These are phyloP conservation scores for Backusella australiensis DNA, from an alignment of 192 early-diverging fungal genomes.

Conservation along the genomic window DNA sequence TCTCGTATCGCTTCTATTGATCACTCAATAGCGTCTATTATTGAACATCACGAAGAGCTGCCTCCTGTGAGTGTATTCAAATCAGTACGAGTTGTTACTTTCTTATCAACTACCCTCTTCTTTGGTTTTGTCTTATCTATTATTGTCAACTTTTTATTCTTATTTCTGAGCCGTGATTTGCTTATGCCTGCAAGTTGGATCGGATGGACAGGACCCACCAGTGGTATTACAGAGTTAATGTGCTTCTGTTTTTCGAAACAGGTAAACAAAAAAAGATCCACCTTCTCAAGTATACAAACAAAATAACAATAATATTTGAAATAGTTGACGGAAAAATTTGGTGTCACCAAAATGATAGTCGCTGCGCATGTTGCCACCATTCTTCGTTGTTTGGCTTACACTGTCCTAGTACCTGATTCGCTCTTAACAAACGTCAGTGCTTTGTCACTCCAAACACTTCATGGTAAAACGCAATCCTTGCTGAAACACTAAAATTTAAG, in stretches of 20 bases:
- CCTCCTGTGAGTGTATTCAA: background rate
- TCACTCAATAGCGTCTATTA: conserved; percentile 3
- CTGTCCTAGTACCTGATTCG: conserved; percentile 12
- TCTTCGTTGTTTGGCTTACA: conserved; percentile 23
- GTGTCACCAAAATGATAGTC: conserved; percentile 26
- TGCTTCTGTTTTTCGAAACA: conserved; percentile 41
- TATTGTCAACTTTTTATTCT: conserved; percentile 33
- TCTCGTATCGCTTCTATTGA: conserved; percentile 16
- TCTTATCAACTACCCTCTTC: conserved; percentile 27
- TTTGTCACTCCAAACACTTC: conserved; percentile 24
- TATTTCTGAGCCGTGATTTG: conserved; percentile 30
- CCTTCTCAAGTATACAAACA: background rate
- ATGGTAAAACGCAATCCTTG: conserved; percentile 22
- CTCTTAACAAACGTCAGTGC: conserved; percentile 22
- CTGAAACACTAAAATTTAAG: background rate
- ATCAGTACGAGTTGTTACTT: conserved; percentile 22
- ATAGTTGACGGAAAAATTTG: conserved; percentile 34
- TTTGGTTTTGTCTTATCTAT: conserved; percentile 34
- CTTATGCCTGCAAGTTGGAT: conserved; percentile 29
- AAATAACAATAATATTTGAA: background rate
- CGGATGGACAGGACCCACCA: conserved; percentile 38
- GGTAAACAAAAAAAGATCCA: conserved; percentile 17
- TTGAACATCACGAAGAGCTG: background rate
- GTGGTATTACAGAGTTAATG: conserved; percentile 33
- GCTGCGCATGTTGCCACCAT: conserved; percentile 28